Conservation (phyloP, 2,329 filamentous ascomycete species). For the Emericellopsis atlantica region DNA sequence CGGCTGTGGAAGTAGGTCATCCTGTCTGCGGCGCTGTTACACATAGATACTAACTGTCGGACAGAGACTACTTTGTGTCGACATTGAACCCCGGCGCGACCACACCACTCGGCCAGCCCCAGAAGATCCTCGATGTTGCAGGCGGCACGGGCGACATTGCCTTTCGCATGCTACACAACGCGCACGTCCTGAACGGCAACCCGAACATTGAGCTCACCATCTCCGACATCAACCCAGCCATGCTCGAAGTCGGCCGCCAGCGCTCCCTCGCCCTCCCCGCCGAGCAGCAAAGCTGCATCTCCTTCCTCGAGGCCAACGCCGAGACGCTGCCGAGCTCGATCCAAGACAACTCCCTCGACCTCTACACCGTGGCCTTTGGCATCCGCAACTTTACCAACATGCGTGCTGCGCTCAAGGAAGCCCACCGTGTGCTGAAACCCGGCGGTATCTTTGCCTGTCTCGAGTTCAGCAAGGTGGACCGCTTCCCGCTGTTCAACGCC, state of each 20-base stretch:
- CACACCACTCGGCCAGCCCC: conserved; percentile 28
- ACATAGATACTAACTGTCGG: neutral
- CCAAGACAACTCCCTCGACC: conserved; percentile 61
- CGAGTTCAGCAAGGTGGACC: conserved; percentile 79
- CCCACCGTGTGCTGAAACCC: conserved; percentile 79
- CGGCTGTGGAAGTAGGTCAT: conserved; percentile 69
- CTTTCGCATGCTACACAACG: conserved; percentile 87
- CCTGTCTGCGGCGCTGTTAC: too few species aligned
- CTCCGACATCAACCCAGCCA: conserved; percentile 89
- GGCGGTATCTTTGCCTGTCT: conserved; percentile 94
- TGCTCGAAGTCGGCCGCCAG: conserved; percentile 81
- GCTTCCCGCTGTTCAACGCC: conserved; percentile 64
- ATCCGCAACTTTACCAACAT: conserved; percentile 97
- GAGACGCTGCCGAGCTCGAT: conserved; percentile 56
- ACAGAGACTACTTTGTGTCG: conserved; percentile 79
- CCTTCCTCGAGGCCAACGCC: conserved; percentile 84
- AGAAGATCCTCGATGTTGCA: conserved; percentile 86
- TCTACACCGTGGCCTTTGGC: conserved; percentile 96
- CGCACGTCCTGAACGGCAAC: conserved; percentile 66
- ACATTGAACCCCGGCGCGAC: conserved; percentile 70
- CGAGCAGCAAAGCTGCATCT: conserved; percentile 42
- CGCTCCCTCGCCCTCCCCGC: conserved; percentile 50
- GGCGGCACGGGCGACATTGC: conserved; percentile 97
- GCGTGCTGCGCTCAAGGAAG: conserved; percentile 67
- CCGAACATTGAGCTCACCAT: conserved; percentile 74